These are phyloP conservation scores for Fagopyrum homotropicum DNA, from an alignment of 148 eudicot species.

Conservation along the genomic window DNA sequence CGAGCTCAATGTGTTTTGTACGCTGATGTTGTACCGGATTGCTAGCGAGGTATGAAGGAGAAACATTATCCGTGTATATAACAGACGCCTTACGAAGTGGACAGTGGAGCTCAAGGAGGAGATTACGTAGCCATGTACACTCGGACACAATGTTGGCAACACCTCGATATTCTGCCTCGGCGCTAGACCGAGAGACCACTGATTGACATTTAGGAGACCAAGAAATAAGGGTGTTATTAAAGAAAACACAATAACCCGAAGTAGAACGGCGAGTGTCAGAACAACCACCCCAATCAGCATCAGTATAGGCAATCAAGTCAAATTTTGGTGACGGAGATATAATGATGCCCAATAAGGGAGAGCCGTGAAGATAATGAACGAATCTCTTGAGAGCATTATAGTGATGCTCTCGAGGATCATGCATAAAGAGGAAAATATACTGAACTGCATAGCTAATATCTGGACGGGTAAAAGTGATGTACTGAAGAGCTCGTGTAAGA, in stretches of 20 bases:
- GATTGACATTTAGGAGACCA: background rate
- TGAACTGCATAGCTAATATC: background rate
- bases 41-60: background rate
- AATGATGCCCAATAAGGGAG: too few species aligned
- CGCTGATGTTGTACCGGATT: background rate
- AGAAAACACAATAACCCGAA: background rate
- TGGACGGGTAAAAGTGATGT: background rate
- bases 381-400: background rate
- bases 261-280: background rate
- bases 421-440: background rate
- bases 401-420: background rate
- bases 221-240: background rate
- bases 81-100: background rate
- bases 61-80: background rate
- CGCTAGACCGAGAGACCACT: background rate
- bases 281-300: slow-evolving; percentile 1
- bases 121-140: background rate
- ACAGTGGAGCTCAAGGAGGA: too few species aligned
- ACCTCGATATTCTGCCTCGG: background rate
- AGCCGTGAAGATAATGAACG: too few species aligned
- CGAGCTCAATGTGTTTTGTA: background rate
- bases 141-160: background rate
- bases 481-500: background rate
- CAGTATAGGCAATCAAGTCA: background rate
- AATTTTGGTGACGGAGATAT: too few species aligned